A percentile compares a stretch with the other conserved stretches of the same genome.
Conservation (phyloP, 164 flowering plant species). For the Magnolia kwangsiensis region DNA sequence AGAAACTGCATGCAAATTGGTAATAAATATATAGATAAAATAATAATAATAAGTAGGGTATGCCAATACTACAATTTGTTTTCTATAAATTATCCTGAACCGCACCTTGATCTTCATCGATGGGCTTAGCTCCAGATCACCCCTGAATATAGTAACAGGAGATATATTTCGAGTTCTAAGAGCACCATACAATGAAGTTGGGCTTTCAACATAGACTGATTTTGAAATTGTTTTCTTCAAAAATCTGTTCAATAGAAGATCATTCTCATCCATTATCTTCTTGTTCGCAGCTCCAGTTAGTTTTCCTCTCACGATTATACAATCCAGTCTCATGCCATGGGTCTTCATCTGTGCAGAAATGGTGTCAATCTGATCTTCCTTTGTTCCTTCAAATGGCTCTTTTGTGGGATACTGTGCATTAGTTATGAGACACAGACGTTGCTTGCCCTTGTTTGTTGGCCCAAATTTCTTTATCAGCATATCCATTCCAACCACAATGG, state of each 20-base stretch:
- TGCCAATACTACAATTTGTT: neutral
- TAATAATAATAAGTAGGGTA: neutral
- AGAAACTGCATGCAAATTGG: neutral
- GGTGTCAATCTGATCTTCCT: slow-evolving; percentile 79
- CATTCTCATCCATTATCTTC: slow-evolving; percentile 65
- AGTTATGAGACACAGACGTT: slow-evolving; percentile 86
- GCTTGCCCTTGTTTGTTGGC: slow-evolving; percentile 77
- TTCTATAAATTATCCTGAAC: neutral
- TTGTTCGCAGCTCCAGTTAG: slow-evolving; percentile 31
- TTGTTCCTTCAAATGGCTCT: slow-evolving; percentile 82
- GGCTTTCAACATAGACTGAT: slow-evolving; percentile 60
- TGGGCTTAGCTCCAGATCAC: slow-evolving; percentile 77
- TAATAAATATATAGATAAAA: neutral
- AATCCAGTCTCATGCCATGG: slow-evolving; percentile 79
- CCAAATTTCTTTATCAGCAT: slow-evolving; percentile 88
- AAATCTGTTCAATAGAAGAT: slow-evolving; percentile 49
- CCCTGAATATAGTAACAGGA: slow-evolving; percentile 87
- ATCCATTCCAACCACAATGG: slow-evolving; percentile 93
- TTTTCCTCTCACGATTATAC: slow-evolving; percentile 57
- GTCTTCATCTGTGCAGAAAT: slow-evolving; percentile 67
- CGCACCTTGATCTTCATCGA: slow-evolving; percentile 82
- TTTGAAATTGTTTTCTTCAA: slow-evolving; percentile 53
- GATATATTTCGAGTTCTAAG: slow-evolving; percentile 70
- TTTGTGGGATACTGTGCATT: slow-evolving; percentile 61
- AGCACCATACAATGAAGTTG: slow-evolving; percentile 74